phyloP scores from a whole-genome alignment of 495 filamentous ascomycete genomes.

The Daldinia bambusicola region DNA sequence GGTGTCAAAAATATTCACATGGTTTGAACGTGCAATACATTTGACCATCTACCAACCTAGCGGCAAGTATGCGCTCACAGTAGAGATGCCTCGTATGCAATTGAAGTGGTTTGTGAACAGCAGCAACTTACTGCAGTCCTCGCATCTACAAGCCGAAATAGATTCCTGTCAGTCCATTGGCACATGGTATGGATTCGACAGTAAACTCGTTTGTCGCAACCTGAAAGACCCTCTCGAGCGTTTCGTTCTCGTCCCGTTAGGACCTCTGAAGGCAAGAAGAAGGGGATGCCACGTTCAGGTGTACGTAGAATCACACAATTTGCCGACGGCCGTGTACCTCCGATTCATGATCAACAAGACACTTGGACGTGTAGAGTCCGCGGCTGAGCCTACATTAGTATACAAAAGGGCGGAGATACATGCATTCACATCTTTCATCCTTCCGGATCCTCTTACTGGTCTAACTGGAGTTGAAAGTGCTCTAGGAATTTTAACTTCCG shows the following conservation, averaged over 20 bases:
- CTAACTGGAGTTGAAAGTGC: conserved; percentile 69
- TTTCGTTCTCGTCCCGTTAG: conserved; percentile 52
- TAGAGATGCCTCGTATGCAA: conserved; percentile 53
- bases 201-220: conserved; percentile 57
- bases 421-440: conserved; percentile 64
- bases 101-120: conserved; percentile 52
- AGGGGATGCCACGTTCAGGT: conserved; percentile 47
- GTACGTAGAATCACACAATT: not conserved
- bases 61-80: conserved; percentile 38
- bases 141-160: conserved; percentile 54
- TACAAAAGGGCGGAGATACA: conserved; percentile 65
- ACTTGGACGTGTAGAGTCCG: conserved; percentile 58
- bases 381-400: conserved; percentile 58
- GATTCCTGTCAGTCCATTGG: conserved; percentile 60
- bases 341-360: conserved; percentile 59
- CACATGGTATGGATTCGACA: conserved; percentile 59
- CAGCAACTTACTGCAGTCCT: conserved; percentile 53
- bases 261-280: conserved; percentile 28
- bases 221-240: conserved; percentile 43
- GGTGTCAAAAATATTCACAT: conserved; percentile 50
- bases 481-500: conserved; percentile 61
- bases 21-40: conserved; percentile 46
- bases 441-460: conserved; percentile 67
- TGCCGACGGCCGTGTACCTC: conserved; percentile 43
- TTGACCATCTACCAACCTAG: conserved; percentile 50